A percentile compares a stretch with the other conserved stretches of the same genome.
Evolutionary conservation across 2,329 filamentous ascomycete species (phyloP).

Genomic region (Fusarium beomiforme): DNA sequence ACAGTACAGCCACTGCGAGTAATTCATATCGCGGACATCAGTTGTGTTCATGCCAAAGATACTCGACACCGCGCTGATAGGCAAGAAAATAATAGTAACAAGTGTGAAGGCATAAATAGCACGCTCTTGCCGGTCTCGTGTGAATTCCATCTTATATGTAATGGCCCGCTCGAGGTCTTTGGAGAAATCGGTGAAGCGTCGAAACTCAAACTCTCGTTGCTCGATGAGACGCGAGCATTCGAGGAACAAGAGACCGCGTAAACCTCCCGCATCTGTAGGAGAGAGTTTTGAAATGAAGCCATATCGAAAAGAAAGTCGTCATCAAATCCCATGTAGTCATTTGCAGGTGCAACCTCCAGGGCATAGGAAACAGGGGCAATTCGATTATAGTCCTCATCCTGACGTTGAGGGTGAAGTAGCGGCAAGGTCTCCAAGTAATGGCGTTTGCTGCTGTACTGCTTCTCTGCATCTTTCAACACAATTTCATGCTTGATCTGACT

Average conservation of each 20-base stretch:
- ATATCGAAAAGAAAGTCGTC: constrained; percentile 43
- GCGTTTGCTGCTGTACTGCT: constrained; percentile 4
- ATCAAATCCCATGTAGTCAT: constrained; percentile 38
- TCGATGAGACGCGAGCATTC: constrained; percentile 53
- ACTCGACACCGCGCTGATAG: constrained; percentile 57
- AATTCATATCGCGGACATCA: constrained; percentile 61
- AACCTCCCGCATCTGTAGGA: constrained; percentile 50
- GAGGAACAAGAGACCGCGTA: constrained; percentile 51
- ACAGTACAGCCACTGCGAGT: constrained; percentile 62
- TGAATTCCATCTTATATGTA: constrained; percentile 51
- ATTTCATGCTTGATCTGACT: constrained; percentile 16
- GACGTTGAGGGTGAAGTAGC: constrained; percentile 3
- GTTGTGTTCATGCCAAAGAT: constrained; percentile 65
- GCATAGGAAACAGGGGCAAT: not conserved
- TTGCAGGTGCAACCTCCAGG: constrained; percentile 4
- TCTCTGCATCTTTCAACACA: constrained; percentile 10
- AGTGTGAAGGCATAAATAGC: constrained; percentile 62
- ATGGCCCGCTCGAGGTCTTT: constrained; percentile 46
- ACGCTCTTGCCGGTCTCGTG: constrained; percentile 57
- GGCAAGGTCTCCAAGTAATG: constrained; percentile 2
- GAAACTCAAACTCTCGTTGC: constrained; percentile 49
- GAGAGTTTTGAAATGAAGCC: constrained; percentile 47
- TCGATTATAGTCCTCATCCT: constrained; percentile 9
- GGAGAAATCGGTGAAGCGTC: constrained; percentile 44
- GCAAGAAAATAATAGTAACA: constrained; percentile 60